Percentiles rank a stretch among this genome's conserved stretches.
Conservation (phyloP, 2,329 filamentous ascomycete species). For the Cladosporium sphaerospermum region DNA sequence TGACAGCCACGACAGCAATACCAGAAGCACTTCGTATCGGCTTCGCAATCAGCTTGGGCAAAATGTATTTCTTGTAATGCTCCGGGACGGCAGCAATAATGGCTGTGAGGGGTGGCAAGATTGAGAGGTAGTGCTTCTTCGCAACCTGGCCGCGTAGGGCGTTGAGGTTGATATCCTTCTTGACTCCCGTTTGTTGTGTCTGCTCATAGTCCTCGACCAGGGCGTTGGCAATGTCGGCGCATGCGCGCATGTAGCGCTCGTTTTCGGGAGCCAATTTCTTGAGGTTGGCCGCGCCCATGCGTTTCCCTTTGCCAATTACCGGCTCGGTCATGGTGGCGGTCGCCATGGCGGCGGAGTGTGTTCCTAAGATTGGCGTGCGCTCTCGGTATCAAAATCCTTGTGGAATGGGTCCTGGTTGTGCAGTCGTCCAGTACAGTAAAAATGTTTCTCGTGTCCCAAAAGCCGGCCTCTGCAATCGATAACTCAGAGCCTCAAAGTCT, state of each 20-base stretch:
- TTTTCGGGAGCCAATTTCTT: slow-evolving; percentile 81
- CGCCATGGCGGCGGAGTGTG: slow-evolving; percentile 5
- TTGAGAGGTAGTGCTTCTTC: slow-evolving; percentile 85
- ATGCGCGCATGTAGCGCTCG: slow-evolving; percentile 88
- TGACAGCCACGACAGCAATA: slow-evolving; percentile 96
- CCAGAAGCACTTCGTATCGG: slow-evolving; percentile 93
- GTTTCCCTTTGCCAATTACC: slow-evolving; percentile 55
- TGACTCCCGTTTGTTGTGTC: slow-evolving; percentile 63
- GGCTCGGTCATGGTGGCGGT: slow-evolving; percentile 60
- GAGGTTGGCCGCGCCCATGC: slow-evolving; percentile 22
- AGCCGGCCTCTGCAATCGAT: not conserved
- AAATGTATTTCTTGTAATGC: slow-evolving; percentile 98
- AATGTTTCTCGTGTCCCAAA: not conserved
- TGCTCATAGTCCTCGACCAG: slow-evolving; percentile 92
- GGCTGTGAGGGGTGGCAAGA: slow-evolving; percentile 84
- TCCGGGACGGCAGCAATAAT: slow-evolving; percentile 99
- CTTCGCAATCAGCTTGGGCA: slow-evolving; percentile 94
- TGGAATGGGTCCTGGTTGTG: too few relatives aligned
- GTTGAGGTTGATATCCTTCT: slow-evolving; percentile 90
- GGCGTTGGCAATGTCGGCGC: slow-evolving; percentile 88
- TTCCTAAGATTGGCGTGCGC: too few relatives aligned
- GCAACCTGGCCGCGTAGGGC: slow-evolving; percentile 76
- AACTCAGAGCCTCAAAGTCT: too few relatives aligned
- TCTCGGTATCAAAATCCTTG: too few relatives aligned
- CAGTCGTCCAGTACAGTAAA: not conserved